Evolutionary conservation across 1,139 yeast genomes (phyloP).

Genomic region (Sugiyamaella pinicola): DNA sequence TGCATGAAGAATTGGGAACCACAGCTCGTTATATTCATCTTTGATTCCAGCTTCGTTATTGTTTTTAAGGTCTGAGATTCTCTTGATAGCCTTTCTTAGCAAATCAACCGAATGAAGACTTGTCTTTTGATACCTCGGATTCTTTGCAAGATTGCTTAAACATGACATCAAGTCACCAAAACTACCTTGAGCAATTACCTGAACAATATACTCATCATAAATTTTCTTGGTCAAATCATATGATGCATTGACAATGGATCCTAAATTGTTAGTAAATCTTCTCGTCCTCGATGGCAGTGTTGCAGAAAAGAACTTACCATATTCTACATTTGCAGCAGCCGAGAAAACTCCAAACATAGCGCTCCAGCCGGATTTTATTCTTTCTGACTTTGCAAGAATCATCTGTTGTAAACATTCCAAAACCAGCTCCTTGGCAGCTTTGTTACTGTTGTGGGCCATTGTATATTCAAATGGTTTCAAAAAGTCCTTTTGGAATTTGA

Average conservation of each 20-base stretch:
- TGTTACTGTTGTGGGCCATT: conserved; percentile 63
- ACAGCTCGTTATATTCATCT: conserved; percentile 40
- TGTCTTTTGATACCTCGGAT: conserved; percentile 75
- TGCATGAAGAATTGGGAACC: conserved; percentile 84
- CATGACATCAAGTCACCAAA: conserved; percentile 75
- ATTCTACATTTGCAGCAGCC: conserved; percentile 59
- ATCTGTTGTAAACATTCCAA: conserved; percentile 87
- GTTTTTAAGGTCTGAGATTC: conserved; percentile 39
- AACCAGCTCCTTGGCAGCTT: conserved; percentile 84
- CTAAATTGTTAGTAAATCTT: conserved; percentile 12
- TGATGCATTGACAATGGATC: conserved; percentile 59
- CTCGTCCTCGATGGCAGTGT: too few species aligned
- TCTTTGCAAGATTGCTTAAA: conserved; percentile 79
- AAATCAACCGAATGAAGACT: conserved; percentile 81
- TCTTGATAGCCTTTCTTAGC: conserved; percentile 63
- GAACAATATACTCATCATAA: conserved; percentile 61
- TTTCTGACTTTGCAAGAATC: conserved; percentile 71
- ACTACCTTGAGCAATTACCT: conserved; percentile 71
- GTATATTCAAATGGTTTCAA: conserved; percentile 87
- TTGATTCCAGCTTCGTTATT: conserved; percentile 27
- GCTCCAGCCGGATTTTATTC: conserved; percentile 92
- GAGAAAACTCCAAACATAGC: conserved; percentile 79
- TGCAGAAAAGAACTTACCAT: conserved; percentile 23
- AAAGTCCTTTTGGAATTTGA: conserved; percentile 93
- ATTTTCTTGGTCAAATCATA: conserved; percentile 66